These are phyloP conservation scores for Aureobasidium sp. DNA, from an alignment of 2,329 filamentous ascomycete genomes.

Conservation along the genomic window DNA sequence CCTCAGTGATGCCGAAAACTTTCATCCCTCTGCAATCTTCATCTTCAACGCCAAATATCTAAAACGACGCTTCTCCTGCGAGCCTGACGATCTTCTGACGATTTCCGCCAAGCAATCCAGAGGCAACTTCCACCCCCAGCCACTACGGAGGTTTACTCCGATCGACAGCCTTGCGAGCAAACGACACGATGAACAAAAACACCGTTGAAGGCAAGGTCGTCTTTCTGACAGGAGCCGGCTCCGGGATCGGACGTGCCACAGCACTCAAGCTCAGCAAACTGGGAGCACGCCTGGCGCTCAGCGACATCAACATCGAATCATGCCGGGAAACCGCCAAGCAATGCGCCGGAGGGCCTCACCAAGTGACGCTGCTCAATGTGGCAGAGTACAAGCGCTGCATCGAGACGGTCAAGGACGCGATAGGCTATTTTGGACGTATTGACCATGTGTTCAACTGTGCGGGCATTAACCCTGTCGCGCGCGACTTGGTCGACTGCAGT, in stretches of 20 bases:
- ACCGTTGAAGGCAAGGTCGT: conserved; percentile 20
- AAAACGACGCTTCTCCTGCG: neutral
- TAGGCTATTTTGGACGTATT: conserved; percentile 28
- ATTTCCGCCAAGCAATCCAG: neutral
- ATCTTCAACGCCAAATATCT: neutral
- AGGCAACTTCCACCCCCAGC: neutral
- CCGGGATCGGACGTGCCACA: conserved; percentile 36
- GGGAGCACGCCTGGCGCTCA: conserved; percentile 35
- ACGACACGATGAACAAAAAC: neutral
- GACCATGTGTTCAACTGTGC: conserved; percentile 39
- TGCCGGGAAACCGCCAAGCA: conserved; percentile 22
- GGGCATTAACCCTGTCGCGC: conserved; percentile 29
- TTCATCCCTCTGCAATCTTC: neutral
- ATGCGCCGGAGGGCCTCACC: conserved; percentile 27
- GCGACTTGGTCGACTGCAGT: conserved; percentile 28
- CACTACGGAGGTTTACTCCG: neutral
- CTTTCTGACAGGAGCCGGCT: conserved; percentile 27
- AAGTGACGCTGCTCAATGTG: conserved; percentile 30
- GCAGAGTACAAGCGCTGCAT: conserved; percentile 21
- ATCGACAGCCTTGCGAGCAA: neutral
- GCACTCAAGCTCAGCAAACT: conserved; percentile 37
- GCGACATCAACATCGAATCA: conserved; percentile 30
- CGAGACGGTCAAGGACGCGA: conserved; percentile 22
- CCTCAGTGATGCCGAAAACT: neutral
- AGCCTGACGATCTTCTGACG: neutral